These are phyloP conservation scores for Penicillium rolfsii DNA, from an alignment of 2,329 filamentous ascomycete genomes.

Conservation along the genomic window DNA sequence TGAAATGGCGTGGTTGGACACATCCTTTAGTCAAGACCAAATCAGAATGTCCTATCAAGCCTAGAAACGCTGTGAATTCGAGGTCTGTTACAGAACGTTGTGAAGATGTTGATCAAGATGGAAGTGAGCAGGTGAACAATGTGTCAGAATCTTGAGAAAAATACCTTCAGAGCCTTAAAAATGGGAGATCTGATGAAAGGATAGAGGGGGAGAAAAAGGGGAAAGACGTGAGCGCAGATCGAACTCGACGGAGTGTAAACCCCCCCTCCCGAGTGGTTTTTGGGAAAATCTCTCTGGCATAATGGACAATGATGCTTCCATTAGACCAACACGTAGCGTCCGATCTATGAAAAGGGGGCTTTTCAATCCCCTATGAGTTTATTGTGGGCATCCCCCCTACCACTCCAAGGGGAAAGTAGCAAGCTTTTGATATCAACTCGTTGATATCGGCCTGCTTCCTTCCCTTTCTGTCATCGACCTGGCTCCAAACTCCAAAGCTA, in stretches of 20 bases:
- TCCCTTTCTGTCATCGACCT: background rate
- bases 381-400: background rate
- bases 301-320: background rate
- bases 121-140: background rate
- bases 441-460: background rate
- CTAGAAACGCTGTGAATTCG: no score
- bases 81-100: no score
- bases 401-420: background rate
- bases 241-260: background rate
- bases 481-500: background rate
- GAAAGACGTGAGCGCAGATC: background rate
- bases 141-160: no score
- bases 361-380: background rate
- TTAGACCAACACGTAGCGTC: background rate
- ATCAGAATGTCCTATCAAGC: background rate
- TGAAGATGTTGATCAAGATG: background rate
- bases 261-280: background rate
- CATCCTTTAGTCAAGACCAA: background rate
- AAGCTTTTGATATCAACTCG: background rate
- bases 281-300: background rate
- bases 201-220: background rate
- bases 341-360: background rate
- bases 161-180: no score
- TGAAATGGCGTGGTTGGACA: no score
- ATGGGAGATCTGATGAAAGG: no score